A percentile compares a stretch with the other conserved stretches of the same genome.
These are phyloP conservation scores for Polytrichum commune DNA, from an alignment of 225 moss, liverwort and hornwort species.

Conservation along the genomic window DNA sequence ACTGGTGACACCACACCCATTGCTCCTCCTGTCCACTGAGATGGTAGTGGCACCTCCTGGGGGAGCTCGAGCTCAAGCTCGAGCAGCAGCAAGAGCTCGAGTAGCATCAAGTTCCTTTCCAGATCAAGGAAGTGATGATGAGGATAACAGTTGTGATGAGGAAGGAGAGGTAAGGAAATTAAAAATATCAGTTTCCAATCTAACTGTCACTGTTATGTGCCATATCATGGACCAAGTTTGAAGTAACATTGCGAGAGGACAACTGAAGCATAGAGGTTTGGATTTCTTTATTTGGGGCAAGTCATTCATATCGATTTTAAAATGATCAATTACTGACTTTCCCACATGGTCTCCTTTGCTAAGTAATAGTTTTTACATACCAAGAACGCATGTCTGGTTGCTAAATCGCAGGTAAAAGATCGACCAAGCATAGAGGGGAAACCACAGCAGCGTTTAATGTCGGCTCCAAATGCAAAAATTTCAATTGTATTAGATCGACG, in stretches of 20 bases:
- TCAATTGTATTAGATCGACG: constrained; percentile 86
- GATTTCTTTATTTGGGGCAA: too few species aligned
- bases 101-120: constrained; percentile 21
- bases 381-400: too few species aligned
- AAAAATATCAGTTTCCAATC: too few species aligned
- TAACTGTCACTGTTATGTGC: neutral
- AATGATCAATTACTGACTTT: too few species aligned
- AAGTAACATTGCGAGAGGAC: too few species aligned
- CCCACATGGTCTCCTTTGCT: too few species aligned
- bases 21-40: constrained; percentile 84
- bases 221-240: neutral
- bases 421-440: constrained; percentile 53
- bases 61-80: constrained; percentile 14
- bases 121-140: constrained; percentile 49
- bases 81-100: too few species aligned
- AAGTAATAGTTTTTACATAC: too few species aligned
- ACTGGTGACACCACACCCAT: constrained; percentile 78
- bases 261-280: too few species aligned
- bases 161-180: constrained; percentile 41
- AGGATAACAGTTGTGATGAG: constrained; percentile 46
- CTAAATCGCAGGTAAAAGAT: constrained; percentile 29
- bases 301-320: too few species aligned
- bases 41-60: constrained; percentile 84
- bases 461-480: constrained; percentile 58
- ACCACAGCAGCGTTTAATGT: constrained; percentile 57